phyloP scores from a whole-genome alignment of 2,329 filamentous ascomycete species.

The Mycosphaerella sp. region DNA sequence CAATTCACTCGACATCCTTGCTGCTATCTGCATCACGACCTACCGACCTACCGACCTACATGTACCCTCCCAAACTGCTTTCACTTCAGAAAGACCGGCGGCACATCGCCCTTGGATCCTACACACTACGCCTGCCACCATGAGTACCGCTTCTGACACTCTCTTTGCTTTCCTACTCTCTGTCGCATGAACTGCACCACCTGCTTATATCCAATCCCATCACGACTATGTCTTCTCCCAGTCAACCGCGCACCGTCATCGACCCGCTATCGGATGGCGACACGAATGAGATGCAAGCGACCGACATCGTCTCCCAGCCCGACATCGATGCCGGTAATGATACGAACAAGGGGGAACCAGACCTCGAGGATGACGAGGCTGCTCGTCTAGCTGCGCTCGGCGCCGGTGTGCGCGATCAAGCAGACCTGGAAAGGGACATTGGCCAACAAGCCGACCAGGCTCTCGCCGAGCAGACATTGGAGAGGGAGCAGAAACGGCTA shows the following conservation, averaged over 20 bases:
- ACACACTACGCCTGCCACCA: neutral
- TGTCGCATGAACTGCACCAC: neutral
- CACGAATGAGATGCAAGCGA: neutral
- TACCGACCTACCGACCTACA: too few relatives aligned
- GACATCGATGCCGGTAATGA: neutral
- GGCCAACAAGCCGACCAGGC: slow-evolving; percentile 57
- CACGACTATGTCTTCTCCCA: neutral
- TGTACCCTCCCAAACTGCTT: too few relatives aligned
- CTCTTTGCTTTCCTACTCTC: neutral
- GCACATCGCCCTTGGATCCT: neutral
- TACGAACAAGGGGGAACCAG: slow-evolving; percentile 1
- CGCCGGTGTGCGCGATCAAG: slow-evolving; percentile 64
- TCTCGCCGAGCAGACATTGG: slow-evolving; percentile 56
- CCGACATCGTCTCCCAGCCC: neutral
- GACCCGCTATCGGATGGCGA: neutral
- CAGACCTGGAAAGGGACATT: slow-evolving; percentile 86
- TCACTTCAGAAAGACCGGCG: too few relatives aligned
- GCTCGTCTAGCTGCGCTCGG: slow-evolving; percentile 35
- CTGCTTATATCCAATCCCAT: too few relatives aligned
- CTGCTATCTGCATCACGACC: too few relatives aligned
- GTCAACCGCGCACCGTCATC: neutral
- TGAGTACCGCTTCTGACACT: slow-evolving; percentile 5
- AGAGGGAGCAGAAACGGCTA: slow-evolving; percentile 56
- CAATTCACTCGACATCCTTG: neutral
- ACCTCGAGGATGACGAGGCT: slow-evolving; percentile 31